Evolutionary conservation across 352 stramenopile species (phyloP), one percentile per base, ranked within the genome.

Genomic region (Phytophthora cryptogea): DNA sequence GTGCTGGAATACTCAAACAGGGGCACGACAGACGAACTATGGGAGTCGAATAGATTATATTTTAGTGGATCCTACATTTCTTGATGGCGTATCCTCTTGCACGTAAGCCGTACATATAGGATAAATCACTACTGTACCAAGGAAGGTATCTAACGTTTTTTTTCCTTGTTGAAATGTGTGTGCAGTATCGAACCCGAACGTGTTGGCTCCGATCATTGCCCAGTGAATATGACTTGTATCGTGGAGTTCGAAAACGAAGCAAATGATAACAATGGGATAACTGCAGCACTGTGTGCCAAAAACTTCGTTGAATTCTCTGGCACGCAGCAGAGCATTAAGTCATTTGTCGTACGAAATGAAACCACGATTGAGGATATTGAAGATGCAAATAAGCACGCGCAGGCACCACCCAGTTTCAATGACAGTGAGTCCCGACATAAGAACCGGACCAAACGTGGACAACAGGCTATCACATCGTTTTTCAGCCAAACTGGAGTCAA

Each of bases 41-140:
- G 91, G 91, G 49, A 89, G 84, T 17, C 85, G 91, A 35, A 94
- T 97, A 52, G 91, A 97, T 67, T 97, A 97, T 51, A 90, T 97
- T 44, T 69, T 97, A 16, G 70, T 86, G 3, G 83, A 92, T n/a
- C 49, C 57, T 0, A 32, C 20, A 14, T 72, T 96, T 35, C 41
- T 89, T 44, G 60, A 76, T 8, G 81, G 49, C 16, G 54, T 83
- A 31, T 70, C 56, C 14, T 74, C 69, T 11, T 94, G 72, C 82
- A 87, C 70, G 88, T 92, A 65, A 48, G 56, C 6, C 14, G n/a
- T 23, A 13, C 16, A 27, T 43, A 16, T n/a, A 43, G 26, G 27
- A 3, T 2, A 26, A 5, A n/a, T 43, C 6, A 23, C 13, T 3
- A 27, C n/a, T n/a, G n/a, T n/a, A n/a, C 39, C 9, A 44, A 26